phyloP scores from a whole-genome alignment of 164 flowering plant species.

The Annona squamosa region DNA sequence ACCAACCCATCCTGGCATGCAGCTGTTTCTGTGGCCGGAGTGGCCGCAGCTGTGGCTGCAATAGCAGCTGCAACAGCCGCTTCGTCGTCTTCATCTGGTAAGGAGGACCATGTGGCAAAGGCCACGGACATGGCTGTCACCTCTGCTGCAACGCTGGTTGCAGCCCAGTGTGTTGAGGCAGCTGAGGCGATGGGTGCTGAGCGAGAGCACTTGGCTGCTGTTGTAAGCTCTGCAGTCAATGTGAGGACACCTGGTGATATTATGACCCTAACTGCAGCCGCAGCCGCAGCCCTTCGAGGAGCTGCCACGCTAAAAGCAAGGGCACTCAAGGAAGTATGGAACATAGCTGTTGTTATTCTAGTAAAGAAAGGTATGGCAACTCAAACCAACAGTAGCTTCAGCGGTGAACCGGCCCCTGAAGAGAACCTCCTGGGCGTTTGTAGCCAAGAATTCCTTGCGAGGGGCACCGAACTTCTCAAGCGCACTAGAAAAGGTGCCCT shows the following conservation, averaged over 20 bases:
- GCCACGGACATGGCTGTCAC: conserved; percentile 84
- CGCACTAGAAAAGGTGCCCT: conserved; percentile 94
- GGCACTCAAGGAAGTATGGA: conserved; percentile 91
- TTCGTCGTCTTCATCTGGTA: conserved; percentile 52
- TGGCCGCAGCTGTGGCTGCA: conserved; percentile 92
- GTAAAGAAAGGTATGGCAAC: conserved; percentile 59
- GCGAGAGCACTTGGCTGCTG: conserved; percentile 73
- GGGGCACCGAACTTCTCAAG: conserved; percentile 85
- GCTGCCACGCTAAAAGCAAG: conserved; percentile 94
- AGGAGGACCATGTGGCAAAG: conserved; percentile 77
- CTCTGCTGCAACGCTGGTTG: conserved; percentile 89
- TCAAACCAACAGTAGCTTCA: conserved; percentile 35
- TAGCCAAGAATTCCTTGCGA: conserved; percentile 71
- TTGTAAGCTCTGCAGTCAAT: conserved; percentile 85
- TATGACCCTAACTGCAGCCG: conserved; percentile 87
- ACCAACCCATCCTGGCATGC: conserved; percentile 55
- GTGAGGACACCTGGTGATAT: conserved; percentile 89
- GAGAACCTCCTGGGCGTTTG: conserved; percentile 78
- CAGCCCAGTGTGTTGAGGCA: conserved; percentile 94
- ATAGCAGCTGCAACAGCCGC: conserved; percentile 85
- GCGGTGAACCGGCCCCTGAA: conserved; percentile 68
- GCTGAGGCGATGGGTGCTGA: conserved; percentile 98
- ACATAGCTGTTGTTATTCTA: conserved; percentile 84
- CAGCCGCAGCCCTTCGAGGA: conserved; percentile 94
- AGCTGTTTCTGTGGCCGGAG: conserved; percentile 88